Percentiles rank a stretch among this genome's conserved stretches.
Evolutionary conservation across 2,329 filamentous ascomycete species (phyloP).

Genomic region (Venturia oleaginea): DNA sequence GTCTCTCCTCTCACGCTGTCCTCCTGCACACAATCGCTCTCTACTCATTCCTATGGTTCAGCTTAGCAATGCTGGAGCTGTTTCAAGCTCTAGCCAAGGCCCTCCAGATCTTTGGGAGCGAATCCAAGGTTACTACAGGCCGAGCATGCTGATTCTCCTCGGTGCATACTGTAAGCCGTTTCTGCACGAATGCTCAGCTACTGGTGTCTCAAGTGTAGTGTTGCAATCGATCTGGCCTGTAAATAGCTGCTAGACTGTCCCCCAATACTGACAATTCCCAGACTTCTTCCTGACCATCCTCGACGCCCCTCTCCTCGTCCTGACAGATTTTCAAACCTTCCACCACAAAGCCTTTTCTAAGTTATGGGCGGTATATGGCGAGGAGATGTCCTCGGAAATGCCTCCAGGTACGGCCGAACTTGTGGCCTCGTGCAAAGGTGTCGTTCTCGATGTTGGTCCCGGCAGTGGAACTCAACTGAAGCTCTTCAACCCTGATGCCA

Average conservation of each 20-base stretch:
- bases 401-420: constrained; percentile 24
- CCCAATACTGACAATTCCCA: neutral
- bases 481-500: constrained; percentile 32
- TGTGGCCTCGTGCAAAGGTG: constrained; percentile 22
- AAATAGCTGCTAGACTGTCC: neutral
- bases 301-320: constrained; percentile 8
- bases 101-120: neutral
- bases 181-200: neutral
- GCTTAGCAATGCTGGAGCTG: neutral
- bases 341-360: constrained; percentile 12
- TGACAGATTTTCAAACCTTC: constrained; percentile 9
- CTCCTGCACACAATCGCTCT: too few species aligned
- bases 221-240: neutral
- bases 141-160: neutral
- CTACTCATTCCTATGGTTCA: neutral
- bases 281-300: constrained; percentile 4
- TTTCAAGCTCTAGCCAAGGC: neutral
- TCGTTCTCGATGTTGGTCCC: constrained; percentile 35
- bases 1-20: neutral
- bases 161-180: neutral
- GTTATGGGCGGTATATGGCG: constrained; percentile 18
- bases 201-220: neutral
- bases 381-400: constrained; percentile 29
- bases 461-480: constrained; percentile 44
- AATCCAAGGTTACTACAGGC: neutral